Base-by-base conservation (phyloP, 2,329 filamentous ascomycete genomes). In the Colletotrichum horii region DNA sequence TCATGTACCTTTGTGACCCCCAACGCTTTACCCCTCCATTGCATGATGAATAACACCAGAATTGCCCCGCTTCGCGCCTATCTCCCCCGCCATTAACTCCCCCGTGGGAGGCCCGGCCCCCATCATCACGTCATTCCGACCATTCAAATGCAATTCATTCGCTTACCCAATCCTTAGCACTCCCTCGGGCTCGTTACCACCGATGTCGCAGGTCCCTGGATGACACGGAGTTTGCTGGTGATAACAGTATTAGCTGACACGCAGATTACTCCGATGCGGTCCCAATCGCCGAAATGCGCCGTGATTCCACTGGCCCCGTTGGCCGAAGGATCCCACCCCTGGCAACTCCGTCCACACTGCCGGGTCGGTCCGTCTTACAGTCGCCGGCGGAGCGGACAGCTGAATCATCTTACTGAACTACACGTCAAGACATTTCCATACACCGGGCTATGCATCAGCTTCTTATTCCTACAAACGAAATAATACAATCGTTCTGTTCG, bases 401-500 rank as follows among this genome's bases (percentile, higher is more conserved):
- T 58, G 55, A 58, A 14, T 28, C 16, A 16, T 26, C 16, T 28
- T 14, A 16, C 15, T 16, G 22, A 28, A 19, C 11, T 26, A 58
- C 55, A 28, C 14, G 16, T 58, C 22, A 58, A 58, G 3, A 28
- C 11, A 28, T 14, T 56, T 26, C 22, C 24, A 19, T 30, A 8
- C n/a, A 60, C 6, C 24, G 28, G 38, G 38, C 43, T 62, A 52
- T 68, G 64, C 64, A 68, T 52, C 38, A 48, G 28, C 60, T 73
- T 62, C 73, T 58, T 73, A 73, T 73, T 75, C 70, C 73, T 75
- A 75, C 73, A 75, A 75, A 75, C 58, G 73, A 75, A 52, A 73
- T 75, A 62, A 68, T 73, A 75, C 70, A 73, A n/a, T 67, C 28
- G 48, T 56, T 68, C 16, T 67, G 55, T 58, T 60, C 38, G n/a